Percentiles rank a stretch among this genome's conserved stretches.
These are phyloP conservation scores for Microbotryomycetes sp. DNA, from an alignment of 1,284 basidiomycete genomes.

Conservation along the genomic window DNA sequence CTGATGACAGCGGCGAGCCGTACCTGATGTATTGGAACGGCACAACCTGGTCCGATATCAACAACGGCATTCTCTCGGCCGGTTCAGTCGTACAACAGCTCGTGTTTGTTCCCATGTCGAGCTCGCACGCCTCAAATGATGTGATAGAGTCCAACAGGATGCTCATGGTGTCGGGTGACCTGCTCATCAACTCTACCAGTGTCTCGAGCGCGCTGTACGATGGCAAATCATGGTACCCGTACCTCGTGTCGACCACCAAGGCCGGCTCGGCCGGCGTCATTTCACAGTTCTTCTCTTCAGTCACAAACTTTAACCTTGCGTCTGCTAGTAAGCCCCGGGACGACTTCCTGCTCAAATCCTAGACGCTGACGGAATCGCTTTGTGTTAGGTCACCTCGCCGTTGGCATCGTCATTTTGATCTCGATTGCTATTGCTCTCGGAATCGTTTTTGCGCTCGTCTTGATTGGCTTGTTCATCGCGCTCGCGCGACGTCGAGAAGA, in stretches of 20 bases:
- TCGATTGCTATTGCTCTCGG: slow-evolving; percentile 95
- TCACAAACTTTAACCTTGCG: slow-evolving; percentile 29
- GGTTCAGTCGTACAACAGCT: slow-evolving; percentile 62
- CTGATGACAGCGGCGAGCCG: slow-evolving; percentile 53
- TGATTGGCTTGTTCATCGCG: slow-evolving; percentile 83
- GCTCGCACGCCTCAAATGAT: slow-evolving; percentile 59
- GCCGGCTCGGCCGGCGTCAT: slow-evolving; percentile 65
- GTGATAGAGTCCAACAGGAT: slow-evolving; percentile 79
- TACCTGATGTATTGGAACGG: slow-evolving; percentile 82
- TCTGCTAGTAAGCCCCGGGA: slow-evolving; percentile 18
- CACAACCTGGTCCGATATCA: slow-evolving; percentile 58
- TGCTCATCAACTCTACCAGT: slow-evolving; percentile 54
- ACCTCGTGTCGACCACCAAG: slow-evolving; percentile 61
- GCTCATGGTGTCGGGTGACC: slow-evolving; percentile 76
- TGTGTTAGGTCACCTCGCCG: slow-evolving; percentile 81
- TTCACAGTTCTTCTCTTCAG: slow-evolving; percentile 71
- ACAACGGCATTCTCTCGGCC: slow-evolving; percentile 48
- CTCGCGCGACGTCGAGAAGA: slow-evolving; percentile 42
- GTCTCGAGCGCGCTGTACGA: slow-evolving; percentile 82
- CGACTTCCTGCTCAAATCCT: slow-evolving; percentile 3
- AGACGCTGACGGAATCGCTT: neutral
- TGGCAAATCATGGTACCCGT: slow-evolving; percentile 74
- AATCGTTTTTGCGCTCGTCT: slow-evolving; percentile 80
- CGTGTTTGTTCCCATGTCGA: slow-evolving; percentile 73
- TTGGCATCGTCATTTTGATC: slow-evolving; percentile 89